These are phyloP conservation scores for Multifurca ochricompacta DNA, from an alignment of 768 basidiomycete species.

Conservation along the genomic window DNA sequence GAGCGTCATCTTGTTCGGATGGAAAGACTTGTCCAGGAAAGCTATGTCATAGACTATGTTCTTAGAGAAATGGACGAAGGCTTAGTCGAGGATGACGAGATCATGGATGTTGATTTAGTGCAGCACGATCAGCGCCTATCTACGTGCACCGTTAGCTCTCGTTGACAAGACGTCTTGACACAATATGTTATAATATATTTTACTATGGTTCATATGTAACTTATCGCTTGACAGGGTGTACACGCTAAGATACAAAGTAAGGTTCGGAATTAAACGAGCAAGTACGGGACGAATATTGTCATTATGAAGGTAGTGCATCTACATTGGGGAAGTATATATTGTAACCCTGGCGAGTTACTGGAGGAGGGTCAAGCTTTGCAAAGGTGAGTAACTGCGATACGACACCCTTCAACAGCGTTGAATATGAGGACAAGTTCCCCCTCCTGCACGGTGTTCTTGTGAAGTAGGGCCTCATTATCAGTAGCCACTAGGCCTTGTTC, in stretches of 20 bases:
- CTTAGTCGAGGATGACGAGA: slow-evolving; percentile 31
- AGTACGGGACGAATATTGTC: background rate
- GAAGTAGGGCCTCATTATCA: slow-evolving; percentile 7
- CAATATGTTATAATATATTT: background rate
- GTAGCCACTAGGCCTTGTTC: slow-evolving; percentile 48
- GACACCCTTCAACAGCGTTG: slow-evolving; percentile 67
- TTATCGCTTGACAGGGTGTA: background rate
- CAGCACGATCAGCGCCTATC: background rate
- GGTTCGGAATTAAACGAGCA: background rate
- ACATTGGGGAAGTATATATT: background rate
- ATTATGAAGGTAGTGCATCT: background rate
- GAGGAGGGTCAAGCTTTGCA: background rate
- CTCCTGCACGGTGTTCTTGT: slow-evolving; percentile 32
- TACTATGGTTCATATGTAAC: too few relatives aligned
- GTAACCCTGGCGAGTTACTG: background rate
- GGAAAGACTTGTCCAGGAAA: slow-evolving; percentile 87
- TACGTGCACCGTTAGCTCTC: background rate
- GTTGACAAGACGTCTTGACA: background rate
- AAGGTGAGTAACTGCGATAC: slow-evolving; percentile 31
- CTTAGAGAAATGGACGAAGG: slow-evolving; percentile 75
- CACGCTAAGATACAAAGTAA: background rate
- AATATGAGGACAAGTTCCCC: slow-evolving; percentile 62
- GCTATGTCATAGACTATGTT: slow-evolving; percentile 89
- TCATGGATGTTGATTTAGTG: slow-evolving; percentile 22
- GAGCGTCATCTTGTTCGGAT: slow-evolving; percentile 84